Base-by-base conservation (phyloP, 345 rosid genomes). In the Pistacia vera region DNA sequence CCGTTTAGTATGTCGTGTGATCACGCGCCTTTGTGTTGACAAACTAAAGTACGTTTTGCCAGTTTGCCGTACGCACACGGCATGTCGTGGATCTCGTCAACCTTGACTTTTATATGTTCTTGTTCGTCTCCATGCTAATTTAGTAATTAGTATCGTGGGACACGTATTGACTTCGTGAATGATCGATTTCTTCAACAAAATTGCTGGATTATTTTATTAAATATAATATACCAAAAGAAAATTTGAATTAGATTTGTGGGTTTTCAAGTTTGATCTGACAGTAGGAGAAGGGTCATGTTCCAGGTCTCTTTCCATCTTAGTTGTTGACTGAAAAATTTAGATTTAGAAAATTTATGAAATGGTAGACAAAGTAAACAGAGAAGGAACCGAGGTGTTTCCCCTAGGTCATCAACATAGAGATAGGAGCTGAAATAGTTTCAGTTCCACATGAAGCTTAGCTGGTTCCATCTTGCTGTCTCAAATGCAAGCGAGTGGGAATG, bases 391-490 rank as follows among this genome's bases (percentile, higher is more conserved):
- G 75, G 75, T 51, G 63, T 70, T 82, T 77, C 81, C 59, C 67
- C 14, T 8, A 41, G 6, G 9, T 41, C 9, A 41, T 41, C 46
- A 41, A 5, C 22, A n/a, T 61, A 70, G 64, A 60, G 63, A 16
- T 25, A 56, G 33, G 20, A 48, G 22, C 51, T 51, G 51, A 41
- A 6, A 33, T 57, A 25, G 38, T 63, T 41, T 25, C 74, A 36
- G 52, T 44, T 77, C 78, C 76, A 51, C 78, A 80, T 81, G 82
- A 77, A 64, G 78, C 75, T 16, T 41, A 41, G 59, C 72, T 78
- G 18, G 18, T 66, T 18, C 69, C 3, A 17, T 66, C 25, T 11
- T 35, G 35, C 54, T 63, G 30, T 36, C 25, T 62, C 67, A 18
- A 10, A 60, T 56, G 55, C 55, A 74, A 5, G 75, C 52, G 30